A percentile compares a stretch with the other conserved stretches of the same genome.
phyloP scores from a whole-genome alignment of 208 protist genomes.

The Trypanosoma caninum region DNA sequence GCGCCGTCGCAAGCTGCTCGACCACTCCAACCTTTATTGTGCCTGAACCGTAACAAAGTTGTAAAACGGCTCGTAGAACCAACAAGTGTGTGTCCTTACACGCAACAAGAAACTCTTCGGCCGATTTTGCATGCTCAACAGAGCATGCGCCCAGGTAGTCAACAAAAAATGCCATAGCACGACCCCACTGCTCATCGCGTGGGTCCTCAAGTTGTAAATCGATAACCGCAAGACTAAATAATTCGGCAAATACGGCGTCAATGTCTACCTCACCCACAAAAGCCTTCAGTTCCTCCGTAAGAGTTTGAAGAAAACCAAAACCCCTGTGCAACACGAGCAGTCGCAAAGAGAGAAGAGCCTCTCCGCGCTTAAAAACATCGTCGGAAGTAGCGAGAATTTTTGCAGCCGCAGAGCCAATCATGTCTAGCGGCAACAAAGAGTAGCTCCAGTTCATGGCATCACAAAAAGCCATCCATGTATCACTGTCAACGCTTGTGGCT shows the following conservation, averaged over 20 bases:
- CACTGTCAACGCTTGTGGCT: neutral
- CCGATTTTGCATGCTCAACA: constrained; percentile 21
- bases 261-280: constrained; percentile 23
- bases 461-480: constrained; percentile 40
- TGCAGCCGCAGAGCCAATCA: constrained; percentile 29
- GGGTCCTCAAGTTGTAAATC: constrained; percentile 49
- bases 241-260: constrained; percentile 52
- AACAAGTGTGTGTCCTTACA: constrained; percentile 33
- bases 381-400: constrained; percentile 18
- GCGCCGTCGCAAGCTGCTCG: constrained; percentile 19
- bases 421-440: constrained; percentile 41
- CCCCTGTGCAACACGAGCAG: constrained; percentile 55
- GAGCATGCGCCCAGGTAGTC: constrained; percentile 37
- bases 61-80: constrained; percentile 35
- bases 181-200: constrained; percentile 44
- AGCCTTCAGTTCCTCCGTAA: constrained; percentile 32
- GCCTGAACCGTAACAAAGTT: constrained; percentile 30
- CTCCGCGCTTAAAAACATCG: constrained; percentile 24
- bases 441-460: constrained; percentile 60
- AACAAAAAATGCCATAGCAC: constrained; percentile 33
- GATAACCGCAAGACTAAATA: constrained; percentile 67
- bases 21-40: constrained; percentile 6
- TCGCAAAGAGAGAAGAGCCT: constrained; percentile 54
- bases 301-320: constrained; percentile 46
- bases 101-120: constrained; percentile 24